Evolutionary conservation across 2,329 filamentous ascomycete genomes (phyloP).

Genomic region (Trichocomaceae sp.): DNA sequence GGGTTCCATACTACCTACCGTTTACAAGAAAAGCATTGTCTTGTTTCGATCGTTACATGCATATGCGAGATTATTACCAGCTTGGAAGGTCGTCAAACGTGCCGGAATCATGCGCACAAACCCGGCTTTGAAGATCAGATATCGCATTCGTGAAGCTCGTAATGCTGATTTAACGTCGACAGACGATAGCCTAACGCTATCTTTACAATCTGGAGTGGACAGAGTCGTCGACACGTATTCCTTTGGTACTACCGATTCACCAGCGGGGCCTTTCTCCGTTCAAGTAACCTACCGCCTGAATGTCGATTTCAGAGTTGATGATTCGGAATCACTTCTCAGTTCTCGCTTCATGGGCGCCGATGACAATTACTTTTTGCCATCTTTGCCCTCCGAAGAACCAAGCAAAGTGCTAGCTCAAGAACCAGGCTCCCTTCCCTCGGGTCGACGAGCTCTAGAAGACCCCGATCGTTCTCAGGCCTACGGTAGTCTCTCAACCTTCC

Average conservation of each 20-base stretch:
- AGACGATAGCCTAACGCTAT: constrained; percentile 63
- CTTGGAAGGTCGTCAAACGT: constrained; percentile 75
- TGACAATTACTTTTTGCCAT: constrained; percentile 78
- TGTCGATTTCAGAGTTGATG: constrained; percentile 84
- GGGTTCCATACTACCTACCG: constrained; percentile 63
- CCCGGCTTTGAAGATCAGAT: constrained; percentile 64
- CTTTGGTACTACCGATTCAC: constrained; percentile 79
- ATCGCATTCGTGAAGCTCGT: constrained; percentile 64
- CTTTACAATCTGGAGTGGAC: constrained; percentile 57
- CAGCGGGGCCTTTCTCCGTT: constrained; percentile 74
- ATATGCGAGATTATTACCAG: constrained; percentile 72
- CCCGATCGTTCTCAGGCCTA: constrained; percentile 71
- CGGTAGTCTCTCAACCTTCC: constrained; percentile 81
- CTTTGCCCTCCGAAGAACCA: constrained; percentile 53
- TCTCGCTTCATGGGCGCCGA: constrained; percentile 90
- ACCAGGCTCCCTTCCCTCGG: constrained; percentile 67
- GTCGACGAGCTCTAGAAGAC: constrained; percentile 44
- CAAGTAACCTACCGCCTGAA: constrained; percentile 79
- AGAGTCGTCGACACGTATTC: constrained; percentile 67
- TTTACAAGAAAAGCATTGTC: constrained; percentile 96
- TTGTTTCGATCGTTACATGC: constrained; percentile 85
- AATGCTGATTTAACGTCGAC: constrained; percentile 45
- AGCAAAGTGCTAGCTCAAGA: constrained; percentile 40
- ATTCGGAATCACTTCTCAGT: constrained; percentile 82
- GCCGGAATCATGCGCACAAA: constrained; percentile 62